Evolutionary conservation across 257 asterid species (phyloP).

Genomic region (Prunella vulgaris): DNA sequence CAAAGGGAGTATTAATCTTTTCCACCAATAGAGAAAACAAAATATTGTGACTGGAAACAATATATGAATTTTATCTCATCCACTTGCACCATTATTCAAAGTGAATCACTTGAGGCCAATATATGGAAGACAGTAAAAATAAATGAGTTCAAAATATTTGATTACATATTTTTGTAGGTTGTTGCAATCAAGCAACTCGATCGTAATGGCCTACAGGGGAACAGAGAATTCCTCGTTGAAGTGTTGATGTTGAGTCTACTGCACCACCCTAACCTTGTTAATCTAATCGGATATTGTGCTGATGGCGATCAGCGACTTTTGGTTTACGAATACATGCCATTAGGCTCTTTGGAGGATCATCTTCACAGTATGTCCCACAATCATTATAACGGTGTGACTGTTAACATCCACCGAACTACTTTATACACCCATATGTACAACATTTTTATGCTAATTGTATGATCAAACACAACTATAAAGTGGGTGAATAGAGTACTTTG

Average conservation of each 20-base stretch:
- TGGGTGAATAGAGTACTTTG: too few species aligned
- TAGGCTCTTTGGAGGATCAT: slow-evolving; percentile 88
- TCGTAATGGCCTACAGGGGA: slow-evolving; percentile 87
- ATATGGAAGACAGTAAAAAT: neutral
- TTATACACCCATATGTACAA: too few species aligned
- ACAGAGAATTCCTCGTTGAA: slow-evolving; percentile 87
- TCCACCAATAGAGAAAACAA: neutral
- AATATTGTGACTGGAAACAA: neutral
- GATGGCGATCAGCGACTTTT: slow-evolving; percentile 96
- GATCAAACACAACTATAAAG: too few species aligned
- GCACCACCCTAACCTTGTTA: slow-evolving; percentile 91
- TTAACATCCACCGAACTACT: too few species aligned
- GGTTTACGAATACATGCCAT: slow-evolving; percentile 81
- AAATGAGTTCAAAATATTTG: neutral
- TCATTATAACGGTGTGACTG: too few species aligned
- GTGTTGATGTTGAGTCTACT: slow-evolving; percentile 81
- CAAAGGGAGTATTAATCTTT: neutral
- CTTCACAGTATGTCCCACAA: slow-evolving; percentile 54
- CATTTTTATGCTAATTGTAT: too few species aligned
- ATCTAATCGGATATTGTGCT: slow-evolving; percentile 84
- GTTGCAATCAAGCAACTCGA: slow-evolving; percentile 97
- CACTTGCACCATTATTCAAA: neutral
- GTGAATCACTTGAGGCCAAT: neutral
- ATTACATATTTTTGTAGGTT: slow-evolving; percentile 30
- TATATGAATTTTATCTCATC: neutral